Evolutionary conservation across 2,329 filamentous ascomycete species (phyloP), one percentile per base, ranked within the genome.

Genomic region (Talaromyces piceae): DNA sequence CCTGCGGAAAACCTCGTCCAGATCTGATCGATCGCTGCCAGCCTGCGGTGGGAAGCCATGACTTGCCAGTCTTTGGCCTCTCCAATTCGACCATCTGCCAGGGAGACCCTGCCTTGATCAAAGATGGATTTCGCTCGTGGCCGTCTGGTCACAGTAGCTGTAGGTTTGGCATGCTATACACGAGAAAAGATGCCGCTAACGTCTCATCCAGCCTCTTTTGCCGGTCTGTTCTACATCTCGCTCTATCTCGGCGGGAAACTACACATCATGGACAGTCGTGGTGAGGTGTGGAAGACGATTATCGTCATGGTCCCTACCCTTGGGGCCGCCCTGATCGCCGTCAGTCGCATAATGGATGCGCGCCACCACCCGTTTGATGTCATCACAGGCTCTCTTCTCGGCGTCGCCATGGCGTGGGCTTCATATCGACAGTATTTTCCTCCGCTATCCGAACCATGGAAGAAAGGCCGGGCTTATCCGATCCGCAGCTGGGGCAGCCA

Each of bases 311-410:
- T 77, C 4, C 79, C 79, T 1, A 70, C 73, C 8, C 69, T 82
- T 13, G 77, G 70, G 20, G 79, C 79, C 16, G 71, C 73, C 9
- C 69, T 82, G 39, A 72, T 82, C 49, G 77, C 79, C 5, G 75
- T 77, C 31, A 76, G 75, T 12, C 75, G 79, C 41, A 82, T 82
- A 51, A 82, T 82, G 79, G 79, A 82, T 57, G 78, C 78, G 20
- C 73, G 79, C 13, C 79, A 82, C 53, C 79, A 82, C 57, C 78
- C 79, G 0, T 82, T 82, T 61, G 79, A 82, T 56, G 79, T 82
- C 26, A 70, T 82, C 37, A 75, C 74, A 11, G 79, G 79, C 7
- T 77, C 74, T 1, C 56, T 76, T 8, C 65, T 82, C 2, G 79
- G 79, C 3, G 69, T 80, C 16, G 57, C 75, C 27, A 75, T 75